Base-by-base conservation (phyloP, 306 rosid genomes). In the Acacia confusa region DNA sequence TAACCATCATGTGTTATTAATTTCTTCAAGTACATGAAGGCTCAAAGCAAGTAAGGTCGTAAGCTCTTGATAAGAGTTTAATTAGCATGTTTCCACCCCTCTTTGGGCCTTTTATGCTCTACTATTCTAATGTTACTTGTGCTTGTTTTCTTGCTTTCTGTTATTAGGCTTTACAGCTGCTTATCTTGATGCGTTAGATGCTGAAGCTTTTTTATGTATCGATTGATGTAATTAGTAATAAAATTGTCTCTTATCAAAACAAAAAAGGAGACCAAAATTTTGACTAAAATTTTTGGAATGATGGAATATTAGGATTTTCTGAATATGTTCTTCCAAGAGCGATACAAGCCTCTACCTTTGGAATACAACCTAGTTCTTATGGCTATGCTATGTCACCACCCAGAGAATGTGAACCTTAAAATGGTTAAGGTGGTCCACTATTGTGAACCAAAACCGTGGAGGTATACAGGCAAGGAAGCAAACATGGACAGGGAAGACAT, bases 371-470 rank as follows among this genome's bases (percentile, higher is more conserved):
- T 88, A 22, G 91, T 92, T 43, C 47, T 43, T 40, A 41, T 89
- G 50, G 92, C 97, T 58, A 89, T 80, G 86, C 41, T 92, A n/a
- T 90, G 92, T 92, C 88, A 86, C 71, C 97, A 92, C 75, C 96
- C 92, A 5, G 91, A 91, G 83, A 91, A 89, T 57, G 91, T 89
- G 34, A 74, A 80, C 63, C 80, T 86, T 13, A 78, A 82, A 4
- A 82, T 88, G 20, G 80, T 89, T 30, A 88, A 89, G 75, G 96
- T 89, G 70, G 94, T 84, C 52, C 96, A 89, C 86, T 91, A 89
- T 28, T 91, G 96, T 84, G 92, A 92, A 66, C 87, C 94, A 50
- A 90, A 90, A 65, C 94, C 92, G 41, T 90, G 94, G 94, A 87
- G 86, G 84, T 90, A 85, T 57, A 87, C 91, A 1, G 92, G 92